phyloP scores from a whole-genome alignment of 2,329 filamentous ascomycete species.

The Celoporthe dispersa region DNA sequence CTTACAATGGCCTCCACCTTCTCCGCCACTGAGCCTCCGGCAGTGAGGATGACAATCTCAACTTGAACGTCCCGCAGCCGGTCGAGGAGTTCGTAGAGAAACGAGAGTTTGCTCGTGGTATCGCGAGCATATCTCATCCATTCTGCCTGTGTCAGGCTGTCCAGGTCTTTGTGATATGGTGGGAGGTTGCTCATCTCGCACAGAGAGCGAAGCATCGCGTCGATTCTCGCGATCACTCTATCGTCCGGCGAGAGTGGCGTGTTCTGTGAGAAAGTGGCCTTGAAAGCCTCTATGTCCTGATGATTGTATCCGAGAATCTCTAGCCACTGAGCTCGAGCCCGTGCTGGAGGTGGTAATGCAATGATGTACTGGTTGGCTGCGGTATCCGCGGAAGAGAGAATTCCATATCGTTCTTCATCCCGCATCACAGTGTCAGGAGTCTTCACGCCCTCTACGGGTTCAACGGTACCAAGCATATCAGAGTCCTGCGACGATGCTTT shows the following conservation, averaged over 20 bases:
- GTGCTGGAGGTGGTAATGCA: slow-evolving; percentile 61
- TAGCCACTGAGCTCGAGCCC: slow-evolving; percentile 56
- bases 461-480: not conserved
- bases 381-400: slow-evolving; percentile 26
- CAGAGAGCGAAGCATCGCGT: slow-evolving; percentile 55
- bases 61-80: slow-evolving; percentile 47
- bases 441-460: not conserved
- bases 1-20: slow-evolving; percentile 56
- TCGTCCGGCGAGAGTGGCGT: slow-evolving; percentile 45
- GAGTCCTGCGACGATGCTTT: slow-evolving; percentile 11
- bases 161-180: slow-evolving; percentile 53
- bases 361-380: slow-evolving; percentile 52
- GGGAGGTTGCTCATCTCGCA: slow-evolving; percentile 62
- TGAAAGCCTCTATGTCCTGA: slow-evolving; percentile 51
- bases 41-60: slow-evolving; percentile 58
- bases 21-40: slow-evolving; percentile 53
- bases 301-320: slow-evolving; percentile 51
- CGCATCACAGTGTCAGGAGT: slow-evolving; percentile 6
- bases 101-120: slow-evolving; percentile 64
- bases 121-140: slow-evolving; percentile 58
- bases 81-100: slow-evolving; percentile 60
- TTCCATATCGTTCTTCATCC: slow-evolving; percentile 19
- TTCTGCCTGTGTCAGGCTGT: slow-evolving; percentile 46
- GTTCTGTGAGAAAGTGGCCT: slow-evolving; percentile 46
- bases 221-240: slow-evolving; percentile 49